These are phyloP conservation scores for Pichia sp. DNA, from an alignment of 1,139 yeast species.

Conservation along the genomic window DNA sequence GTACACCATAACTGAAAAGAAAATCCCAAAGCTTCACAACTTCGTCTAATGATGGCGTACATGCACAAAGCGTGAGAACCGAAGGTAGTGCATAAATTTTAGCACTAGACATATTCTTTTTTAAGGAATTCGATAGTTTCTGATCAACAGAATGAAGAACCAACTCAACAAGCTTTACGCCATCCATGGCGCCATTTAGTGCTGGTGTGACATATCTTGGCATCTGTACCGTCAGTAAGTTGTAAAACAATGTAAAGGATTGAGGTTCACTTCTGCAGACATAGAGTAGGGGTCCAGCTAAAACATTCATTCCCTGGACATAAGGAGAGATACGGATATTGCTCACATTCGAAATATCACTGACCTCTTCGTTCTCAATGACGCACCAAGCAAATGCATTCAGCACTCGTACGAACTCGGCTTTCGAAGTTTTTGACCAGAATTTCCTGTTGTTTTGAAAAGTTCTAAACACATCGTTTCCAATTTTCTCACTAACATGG, in stretches of 20 bases:
- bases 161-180: constrained; percentile 62
- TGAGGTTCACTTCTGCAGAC: constrained; percentile 80
- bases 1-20: constrained; percentile 85
- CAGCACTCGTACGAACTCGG: constrained; percentile 61
- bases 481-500: constrained; percentile 59
- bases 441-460: constrained; percentile 70
- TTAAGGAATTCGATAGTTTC: constrained; percentile 56
- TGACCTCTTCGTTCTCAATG: constrained; percentile 32
- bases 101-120: constrained; percentile 65
- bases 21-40: constrained; percentile 86
- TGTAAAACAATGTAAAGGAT: constrained; percentile 69
- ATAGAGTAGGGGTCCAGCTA: constrained; percentile 80
- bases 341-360: background rate
- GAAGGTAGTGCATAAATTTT: constrained; percentile 89
- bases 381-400: constrained; percentile 58
- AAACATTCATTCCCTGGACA: constrained; percentile 89
- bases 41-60: constrained; percentile 80
- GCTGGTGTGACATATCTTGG: constrained; percentile 79
- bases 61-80: constrained; percentile 80
- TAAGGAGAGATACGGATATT: constrained; percentile 39
- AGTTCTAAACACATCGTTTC: constrained; percentile 85
- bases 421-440: constrained; percentile 64
- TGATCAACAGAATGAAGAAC: constrained; percentile 74
- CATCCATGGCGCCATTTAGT: constrained; percentile 80
- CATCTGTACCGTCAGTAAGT: constrained; percentile 55